Evolutionary conservation across 306 rosid genomes (phyloP).

Genomic region (Mimosa pudica): DNA sequence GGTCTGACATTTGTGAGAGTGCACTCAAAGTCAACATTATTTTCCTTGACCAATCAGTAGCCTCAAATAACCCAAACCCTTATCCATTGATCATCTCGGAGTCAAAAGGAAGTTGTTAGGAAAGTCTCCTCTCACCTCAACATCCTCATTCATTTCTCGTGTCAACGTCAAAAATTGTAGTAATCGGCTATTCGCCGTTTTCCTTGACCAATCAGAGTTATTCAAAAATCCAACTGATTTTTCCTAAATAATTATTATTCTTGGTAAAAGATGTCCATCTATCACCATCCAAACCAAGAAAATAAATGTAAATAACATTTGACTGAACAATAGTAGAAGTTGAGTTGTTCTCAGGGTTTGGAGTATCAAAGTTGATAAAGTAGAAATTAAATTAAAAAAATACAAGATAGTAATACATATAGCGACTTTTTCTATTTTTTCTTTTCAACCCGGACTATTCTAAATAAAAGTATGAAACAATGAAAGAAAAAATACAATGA

Average conservation of each 20-base stretch:
- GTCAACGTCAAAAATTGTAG: slow-evolving; percentile 37
- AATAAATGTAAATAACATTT: neutral
- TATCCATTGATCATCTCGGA: neutral
- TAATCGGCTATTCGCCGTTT: slow-evolving; percentile 50
- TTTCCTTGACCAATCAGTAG: neutral
- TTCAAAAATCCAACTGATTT: neutral
- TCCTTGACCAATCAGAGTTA: slow-evolving; percentile 45
- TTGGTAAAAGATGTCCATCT: neutral
- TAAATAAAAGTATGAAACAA: slow-evolving; percentile 35
- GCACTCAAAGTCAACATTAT: neutral
- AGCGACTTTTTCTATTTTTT: neutral
- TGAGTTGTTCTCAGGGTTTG: neutral
- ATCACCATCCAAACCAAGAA: neutral
- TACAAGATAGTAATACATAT: neutral
- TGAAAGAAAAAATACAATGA: slow-evolving; percentile 44
- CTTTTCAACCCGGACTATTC: slow-evolving; percentile 39
- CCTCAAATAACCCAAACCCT: neutral
- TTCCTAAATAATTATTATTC: neutral
- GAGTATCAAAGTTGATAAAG: neutral
- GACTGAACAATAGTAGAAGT: neutral
- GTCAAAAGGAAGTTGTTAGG: slow-evolving; percentile 41
- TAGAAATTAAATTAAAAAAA: neutral
- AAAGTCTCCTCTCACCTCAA: slow-evolving; percentile 43
- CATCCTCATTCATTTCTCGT: slow-evolving; percentile 33
- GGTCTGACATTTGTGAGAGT: neutral